Conservation (phyloP, 129 eudicot genomes). For the Gnaphalium uliginosum region DNA sequence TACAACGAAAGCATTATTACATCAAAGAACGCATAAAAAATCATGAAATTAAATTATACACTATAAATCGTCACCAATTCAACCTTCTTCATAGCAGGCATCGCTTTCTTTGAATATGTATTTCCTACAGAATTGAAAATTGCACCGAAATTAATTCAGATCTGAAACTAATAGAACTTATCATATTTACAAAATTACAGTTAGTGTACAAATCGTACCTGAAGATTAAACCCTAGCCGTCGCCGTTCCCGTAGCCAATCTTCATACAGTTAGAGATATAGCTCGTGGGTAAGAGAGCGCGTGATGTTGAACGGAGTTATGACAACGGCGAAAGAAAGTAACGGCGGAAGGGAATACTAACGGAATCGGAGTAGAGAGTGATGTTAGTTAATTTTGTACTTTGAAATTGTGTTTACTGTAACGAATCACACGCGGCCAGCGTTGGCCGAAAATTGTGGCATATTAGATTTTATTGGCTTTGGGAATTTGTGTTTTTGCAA, state of each 20-base stretch:
- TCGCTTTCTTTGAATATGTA: conserved; percentile 16
- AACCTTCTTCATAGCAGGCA: conserved; percentile 62
- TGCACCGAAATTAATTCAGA: conserved; percentile 13
- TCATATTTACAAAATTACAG: conserved; percentile 12
- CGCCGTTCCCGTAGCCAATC: not conserved
- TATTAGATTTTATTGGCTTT: conserved; percentile 12
- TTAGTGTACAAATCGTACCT: not conserved
- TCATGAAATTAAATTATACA: conserved; percentile 12
- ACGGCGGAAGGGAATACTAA: not conserved
- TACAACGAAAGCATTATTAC: not conserved
- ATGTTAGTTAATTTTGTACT: not conserved
- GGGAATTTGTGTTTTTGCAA: too few species aligned
- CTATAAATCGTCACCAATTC: not conserved
- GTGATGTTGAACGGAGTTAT: not conserved
- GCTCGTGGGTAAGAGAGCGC: not conserved
- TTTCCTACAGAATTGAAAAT: not conserved
- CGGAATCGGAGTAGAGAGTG: not conserved
- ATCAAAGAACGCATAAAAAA: not conserved
- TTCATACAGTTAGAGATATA: not conserved
- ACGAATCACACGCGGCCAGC: conserved; percentile 8
- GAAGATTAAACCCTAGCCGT: conserved; percentile 24
- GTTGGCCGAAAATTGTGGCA: conserved; percentile 16
- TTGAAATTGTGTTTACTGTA: conserved; percentile 3
- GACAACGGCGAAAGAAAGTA: conserved; percentile 7
- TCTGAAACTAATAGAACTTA: conserved; percentile 9